Base-by-base conservation (phyloP, 371 early-diverging fungal species). In the Batkoa obscura region DNA sequence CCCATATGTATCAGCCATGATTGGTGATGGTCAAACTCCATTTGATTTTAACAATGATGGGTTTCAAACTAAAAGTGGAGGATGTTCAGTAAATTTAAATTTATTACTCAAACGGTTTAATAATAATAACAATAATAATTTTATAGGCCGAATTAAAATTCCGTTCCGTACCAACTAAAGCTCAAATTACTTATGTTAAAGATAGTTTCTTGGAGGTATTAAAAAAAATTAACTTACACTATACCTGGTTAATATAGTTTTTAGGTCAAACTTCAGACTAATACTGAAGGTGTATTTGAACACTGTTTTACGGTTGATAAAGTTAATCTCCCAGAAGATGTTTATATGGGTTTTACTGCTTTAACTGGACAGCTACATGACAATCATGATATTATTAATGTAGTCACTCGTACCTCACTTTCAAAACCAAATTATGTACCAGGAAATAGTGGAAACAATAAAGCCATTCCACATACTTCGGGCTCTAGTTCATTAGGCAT, bases 1-100 rank as follows among this genome's bases (percentile, higher is more conserved):
- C 65, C 98, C 98, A 6, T 87, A 84, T 62, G 83, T 97, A 35
- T 83, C 75, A 66, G 91, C 85, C 23, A 94, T 95, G 90, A 31
- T 90, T 13, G 89, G 89, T 45, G 93, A 97, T 67, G 96, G 96
- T 43, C 69, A 70, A 32, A 81, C 78, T 0, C 60, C 72, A 23
- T 95, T 94, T 63, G 84, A 93, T 58, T 72, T 80, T 52, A 75
- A 70, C 43, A 75, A 78, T 38, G 98, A 97, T 62, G 94, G 93
- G 56, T 71, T 78, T 10, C 58, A 63, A 2, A 79, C 79, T 58
- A 69, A 73, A 37, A 55, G 75, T 35, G 88, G 79, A 55, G 76
- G 80, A 34, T 85, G 86, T 64, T 79, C 83, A 64, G 80, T 74
- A 62, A 31, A 5, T 9, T 45, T 23, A 12, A 35, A 38, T n/a